These are phyloP conservation scores for Hyphopichia buzzinii DNA, from an alignment of 1,139 yeast species.

Conservation along the genomic window DNA sequence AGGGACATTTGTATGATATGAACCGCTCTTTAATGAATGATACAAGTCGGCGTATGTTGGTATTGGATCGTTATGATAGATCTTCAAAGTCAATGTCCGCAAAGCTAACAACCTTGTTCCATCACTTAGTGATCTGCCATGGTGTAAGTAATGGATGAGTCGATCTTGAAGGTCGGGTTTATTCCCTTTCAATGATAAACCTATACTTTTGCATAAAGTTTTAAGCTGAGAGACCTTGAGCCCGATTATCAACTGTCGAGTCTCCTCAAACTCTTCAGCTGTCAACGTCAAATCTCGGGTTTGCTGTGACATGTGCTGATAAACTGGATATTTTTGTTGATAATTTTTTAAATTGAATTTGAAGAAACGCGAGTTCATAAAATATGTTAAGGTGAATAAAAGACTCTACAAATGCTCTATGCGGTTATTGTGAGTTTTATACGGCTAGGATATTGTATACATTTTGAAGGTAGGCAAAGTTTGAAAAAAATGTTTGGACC, in stretches of 20 bases:
- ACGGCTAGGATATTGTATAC: no score
- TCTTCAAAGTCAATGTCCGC: slow-evolving; percentile 39
- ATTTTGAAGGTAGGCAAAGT: no score
- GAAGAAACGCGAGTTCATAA: no score
- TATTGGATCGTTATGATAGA: slow-evolving; percentile 29
- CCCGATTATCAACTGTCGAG: slow-evolving; percentile 6
- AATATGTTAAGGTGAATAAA: no score
- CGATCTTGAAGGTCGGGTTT: slow-evolving; percentile 53
- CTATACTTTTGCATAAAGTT: slow-evolving; percentile 44
- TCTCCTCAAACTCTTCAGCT: slow-evolving; percentile 3
- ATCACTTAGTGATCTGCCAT: slow-evolving; percentile 35
- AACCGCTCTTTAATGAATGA: slow-evolving; percentile 21
- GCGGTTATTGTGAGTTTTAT: no score
- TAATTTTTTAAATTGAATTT: no score
- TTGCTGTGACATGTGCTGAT: no score
- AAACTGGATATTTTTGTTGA: no score
- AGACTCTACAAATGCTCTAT: no score
- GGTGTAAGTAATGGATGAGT: slow-evolving; percentile 35
- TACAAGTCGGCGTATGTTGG: slow-evolving; percentile 37
- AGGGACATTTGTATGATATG: slow-evolving; percentile 12
- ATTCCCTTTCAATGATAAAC: slow-evolving; percentile 46
- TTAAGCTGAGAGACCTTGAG: slow-evolving; percentile 35
- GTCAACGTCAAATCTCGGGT: slow-evolving; percentile 4
- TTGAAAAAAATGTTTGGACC: no score
- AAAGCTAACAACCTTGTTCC: slow-evolving; percentile 42